Evolutionary conservation across 805 yeast species (phyloP).

Genomic region (Wickerhamiella azyma): DNA sequence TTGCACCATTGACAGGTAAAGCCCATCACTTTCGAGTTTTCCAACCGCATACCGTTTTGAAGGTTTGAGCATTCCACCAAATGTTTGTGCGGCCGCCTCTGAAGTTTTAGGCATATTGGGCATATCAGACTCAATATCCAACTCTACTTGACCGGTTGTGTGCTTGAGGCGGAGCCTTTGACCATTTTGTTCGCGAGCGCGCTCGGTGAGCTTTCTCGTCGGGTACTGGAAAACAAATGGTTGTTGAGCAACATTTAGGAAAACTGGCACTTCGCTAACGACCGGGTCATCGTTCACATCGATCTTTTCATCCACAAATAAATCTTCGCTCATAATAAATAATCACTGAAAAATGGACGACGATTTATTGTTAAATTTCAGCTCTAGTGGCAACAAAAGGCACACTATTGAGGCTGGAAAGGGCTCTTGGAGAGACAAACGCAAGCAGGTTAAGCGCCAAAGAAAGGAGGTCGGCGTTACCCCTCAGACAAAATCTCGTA

Average conservation of each 20-base stretch:
- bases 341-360: conserved; percentile 19
- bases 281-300: conserved; percentile 40
- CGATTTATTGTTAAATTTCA: conserved; percentile 64
- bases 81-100: conserved; percentile 47
- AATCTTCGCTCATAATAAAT: conserved; percentile 1
- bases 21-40: conserved; percentile 32
- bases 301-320: conserved; percentile 1
- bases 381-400: conserved; percentile 27
- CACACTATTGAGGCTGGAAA: conserved; percentile 2
- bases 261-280: conserved; percentile 46
- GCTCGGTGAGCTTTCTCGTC: conserved; percentile 28
- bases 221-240: conserved; percentile 47
- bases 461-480: background rate
- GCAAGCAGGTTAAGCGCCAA: conserved; percentile 10
- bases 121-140: conserved; percentile 56
- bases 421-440: conserved; percentile 28
- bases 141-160: conserved; percentile 49
- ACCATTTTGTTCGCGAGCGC: conserved; percentile 16
- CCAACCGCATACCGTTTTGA: conserved; percentile 28
- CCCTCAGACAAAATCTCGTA: background rate
- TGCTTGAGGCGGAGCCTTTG: conserved; percentile 44
- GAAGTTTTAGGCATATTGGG: conserved; percentile 55
- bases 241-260: conserved; percentile 25
- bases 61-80: conserved; percentile 50
- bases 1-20: conserved; percentile 53